These are phyloP conservation scores for Cyclotella sp. DNA, from an alignment of 108 stramenopile genomes.

Conservation along the genomic window DNA sequence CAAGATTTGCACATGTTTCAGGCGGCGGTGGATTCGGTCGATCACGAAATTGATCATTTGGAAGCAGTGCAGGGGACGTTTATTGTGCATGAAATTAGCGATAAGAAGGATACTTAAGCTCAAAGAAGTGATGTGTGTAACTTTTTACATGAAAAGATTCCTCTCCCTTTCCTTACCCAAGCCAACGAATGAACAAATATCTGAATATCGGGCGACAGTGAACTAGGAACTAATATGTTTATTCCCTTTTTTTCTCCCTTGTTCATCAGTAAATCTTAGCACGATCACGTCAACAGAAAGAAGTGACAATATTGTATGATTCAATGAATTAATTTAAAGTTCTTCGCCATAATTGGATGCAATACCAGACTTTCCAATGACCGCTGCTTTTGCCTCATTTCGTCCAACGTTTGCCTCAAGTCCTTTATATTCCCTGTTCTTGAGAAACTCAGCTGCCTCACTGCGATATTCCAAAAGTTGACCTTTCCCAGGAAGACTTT, in stretches of 20 bases:
- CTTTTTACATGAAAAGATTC: no score
- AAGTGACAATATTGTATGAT: no score
- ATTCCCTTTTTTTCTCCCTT: no score
- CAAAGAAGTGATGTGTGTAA: neutral
- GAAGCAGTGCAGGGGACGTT: neutral
- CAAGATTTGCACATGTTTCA: conserved; percentile 21
- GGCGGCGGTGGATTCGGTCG: conserved; percentile 3
- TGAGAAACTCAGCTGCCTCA: conserved; percentile 84
- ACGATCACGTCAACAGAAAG: no score
- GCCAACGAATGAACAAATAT: no score
- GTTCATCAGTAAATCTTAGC: no score
- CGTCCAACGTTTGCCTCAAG: conserved; percentile 74
- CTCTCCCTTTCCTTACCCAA: no score
- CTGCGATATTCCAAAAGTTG: conserved; percentile 76
- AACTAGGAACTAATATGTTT: no score
- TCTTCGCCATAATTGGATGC: conserved; percentile 77
- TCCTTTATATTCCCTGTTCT: conserved; percentile 85
- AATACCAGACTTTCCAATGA: conserved; percentile 77
- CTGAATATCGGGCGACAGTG: no score
- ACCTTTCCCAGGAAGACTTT: conserved; percentile 72
- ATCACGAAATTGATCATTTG: conserved; percentile 9
- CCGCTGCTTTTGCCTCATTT: conserved; percentile 73
- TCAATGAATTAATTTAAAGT: neutral
- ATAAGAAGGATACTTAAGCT: neutral
- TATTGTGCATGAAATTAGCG: neutral